A percentile compares a stretch with the other conserved stretches of the same genome.
These are phyloP conservation scores for Carallia pectinifolia DNA, from an alignment of 345 rosid genomes.

Conservation along the genomic window DNA sequence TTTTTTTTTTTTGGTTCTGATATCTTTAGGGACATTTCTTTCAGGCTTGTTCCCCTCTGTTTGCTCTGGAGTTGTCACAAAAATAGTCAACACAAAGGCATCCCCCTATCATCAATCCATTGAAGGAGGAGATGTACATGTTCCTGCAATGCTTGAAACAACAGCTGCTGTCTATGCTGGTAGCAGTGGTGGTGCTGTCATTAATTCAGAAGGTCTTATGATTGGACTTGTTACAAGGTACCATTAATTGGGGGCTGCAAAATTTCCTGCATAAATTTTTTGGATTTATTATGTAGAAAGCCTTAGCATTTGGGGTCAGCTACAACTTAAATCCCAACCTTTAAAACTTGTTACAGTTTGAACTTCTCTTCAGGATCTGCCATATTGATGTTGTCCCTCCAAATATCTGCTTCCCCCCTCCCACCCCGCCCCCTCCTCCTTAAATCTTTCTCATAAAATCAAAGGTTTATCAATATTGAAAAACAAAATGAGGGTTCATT, in stretches of 20 bases:
- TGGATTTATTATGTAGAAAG: too few species aligned
- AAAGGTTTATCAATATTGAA: too few species aligned
- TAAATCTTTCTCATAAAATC: too few species aligned
- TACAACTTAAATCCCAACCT: too few species aligned
- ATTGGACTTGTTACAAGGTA: constrained; percentile 95
- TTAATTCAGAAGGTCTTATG: constrained; percentile 73
- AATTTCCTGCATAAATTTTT: too few species aligned
- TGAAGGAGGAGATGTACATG: constrained; percentile 25
- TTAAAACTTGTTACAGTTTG: too few species aligned
- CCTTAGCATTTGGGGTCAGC: too few species aligned
- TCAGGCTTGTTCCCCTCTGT: constrained; percentile 77
- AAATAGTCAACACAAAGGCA: constrained; percentile 61
- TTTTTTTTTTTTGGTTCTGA: not conserved
- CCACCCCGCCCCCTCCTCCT: too few species aligned
- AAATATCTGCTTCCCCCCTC: too few species aligned
- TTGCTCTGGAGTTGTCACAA: constrained; percentile 78
- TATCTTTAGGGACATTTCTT: constrained; percentile 7
- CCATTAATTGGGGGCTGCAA: not conserved
- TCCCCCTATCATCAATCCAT: constrained; percentile 30
- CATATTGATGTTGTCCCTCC: too few species aligned
- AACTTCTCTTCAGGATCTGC: too few species aligned
- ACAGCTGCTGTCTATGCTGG: constrained; percentile 97
- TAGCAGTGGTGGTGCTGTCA: constrained; percentile 92
- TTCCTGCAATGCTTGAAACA: constrained; percentile 91
- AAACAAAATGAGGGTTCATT: too few species aligned